A percentile compares a stretch with the other conserved stretches of the same genome.
These are phyloP conservation scores for Amaranthus hypochondriacus DNA, from an alignment of 148 eudicot species.

Conservation along the genomic window DNA sequence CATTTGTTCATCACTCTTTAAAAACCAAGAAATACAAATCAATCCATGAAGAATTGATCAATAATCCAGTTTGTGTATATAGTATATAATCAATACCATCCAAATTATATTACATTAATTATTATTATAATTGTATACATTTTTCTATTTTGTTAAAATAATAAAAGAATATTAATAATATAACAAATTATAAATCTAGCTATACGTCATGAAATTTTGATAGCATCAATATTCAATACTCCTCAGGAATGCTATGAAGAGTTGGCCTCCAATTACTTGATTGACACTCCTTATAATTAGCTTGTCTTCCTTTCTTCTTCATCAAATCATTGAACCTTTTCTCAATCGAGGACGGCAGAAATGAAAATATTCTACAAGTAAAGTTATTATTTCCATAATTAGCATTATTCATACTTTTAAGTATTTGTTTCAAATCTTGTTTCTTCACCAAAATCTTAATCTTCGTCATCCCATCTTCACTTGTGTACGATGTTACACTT, in stretches of 20 bases:
- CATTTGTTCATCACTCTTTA: no score
- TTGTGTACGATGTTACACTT: slow-evolving; percentile 21
- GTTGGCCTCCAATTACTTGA: slow-evolving; percentile 50
- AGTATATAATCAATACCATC: no score
- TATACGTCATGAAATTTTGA: no score
- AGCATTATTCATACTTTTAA: slow-evolving; percentile 29
- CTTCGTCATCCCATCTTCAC: slow-evolving; percentile 40
- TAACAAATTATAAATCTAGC: no score
- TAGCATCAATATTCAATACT: slow-evolving; percentile 17
- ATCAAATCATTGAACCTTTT: slow-evolving; percentile 35
- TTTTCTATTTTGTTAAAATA: no score
- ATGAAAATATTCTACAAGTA: background rate
- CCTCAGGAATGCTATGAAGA: slow-evolving; percentile 68
- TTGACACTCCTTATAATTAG: slow-evolving; percentile 12
- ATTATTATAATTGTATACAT: no score
- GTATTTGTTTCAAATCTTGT: slow-evolving; percentile 46
- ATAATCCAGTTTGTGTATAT: no score
- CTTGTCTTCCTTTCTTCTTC: slow-evolving; percentile 30
- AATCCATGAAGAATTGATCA: no score
- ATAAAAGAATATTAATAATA: no score
- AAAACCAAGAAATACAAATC: no score
- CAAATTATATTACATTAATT: no score
- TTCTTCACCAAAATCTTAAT: slow-evolving; percentile 49
- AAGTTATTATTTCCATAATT: background rate
- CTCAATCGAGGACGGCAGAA: slow-evolving; percentile 6